phyloP scores from a whole-genome alignment of 805 yeast species.

The Priceomyces melissophilus region DNA sequence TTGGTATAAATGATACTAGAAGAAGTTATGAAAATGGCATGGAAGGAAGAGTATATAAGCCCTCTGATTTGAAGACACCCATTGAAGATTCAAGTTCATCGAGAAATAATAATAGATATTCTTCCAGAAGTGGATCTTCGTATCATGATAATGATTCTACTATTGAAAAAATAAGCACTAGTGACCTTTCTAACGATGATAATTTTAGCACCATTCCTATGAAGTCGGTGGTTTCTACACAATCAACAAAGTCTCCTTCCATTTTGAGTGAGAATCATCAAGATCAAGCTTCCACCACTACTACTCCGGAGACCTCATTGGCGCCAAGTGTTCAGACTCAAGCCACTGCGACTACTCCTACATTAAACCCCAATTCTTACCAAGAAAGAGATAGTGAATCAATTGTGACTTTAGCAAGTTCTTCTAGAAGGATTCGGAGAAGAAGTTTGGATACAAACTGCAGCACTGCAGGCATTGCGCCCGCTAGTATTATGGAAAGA shows the following conservation, averaged over 20 bases:
- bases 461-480: constrained; percentile 67
- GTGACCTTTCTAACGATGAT: constrained; percentile 25
- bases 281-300: constrained; percentile 36
- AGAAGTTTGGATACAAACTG: constrained; percentile 53
- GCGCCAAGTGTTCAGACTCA: constrained; percentile 36
- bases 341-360: not conserved
- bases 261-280: constrained; percentile 29
- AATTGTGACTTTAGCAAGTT: constrained; percentile 41
- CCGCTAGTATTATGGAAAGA: constrained; percentile 67
- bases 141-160: constrained; percentile 7
- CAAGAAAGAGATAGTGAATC: constrained; percentile 34
- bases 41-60: too few species aligned
- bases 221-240: constrained; percentile 41
- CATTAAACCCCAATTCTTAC: constrained; percentile 2
- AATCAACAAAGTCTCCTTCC: constrained; percentile 39
- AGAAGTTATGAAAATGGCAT: not conserved
- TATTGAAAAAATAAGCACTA: constrained; percentile 8
- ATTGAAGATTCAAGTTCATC: too few species aligned
- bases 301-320: constrained; percentile 50
- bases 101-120: not conserved
- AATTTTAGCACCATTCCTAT: constrained; percentile 49
- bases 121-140: constrained; percentile 3
- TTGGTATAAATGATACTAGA: not conserved
- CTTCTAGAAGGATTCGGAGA: constrained; percentile 36
- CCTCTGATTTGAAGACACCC: too few species aligned